Percentiles rank a stretch among this genome's conserved stretches.
Conservation (phyloP, 202 grass and related monocot genomes). For the Carex sylvatica region DNA sequence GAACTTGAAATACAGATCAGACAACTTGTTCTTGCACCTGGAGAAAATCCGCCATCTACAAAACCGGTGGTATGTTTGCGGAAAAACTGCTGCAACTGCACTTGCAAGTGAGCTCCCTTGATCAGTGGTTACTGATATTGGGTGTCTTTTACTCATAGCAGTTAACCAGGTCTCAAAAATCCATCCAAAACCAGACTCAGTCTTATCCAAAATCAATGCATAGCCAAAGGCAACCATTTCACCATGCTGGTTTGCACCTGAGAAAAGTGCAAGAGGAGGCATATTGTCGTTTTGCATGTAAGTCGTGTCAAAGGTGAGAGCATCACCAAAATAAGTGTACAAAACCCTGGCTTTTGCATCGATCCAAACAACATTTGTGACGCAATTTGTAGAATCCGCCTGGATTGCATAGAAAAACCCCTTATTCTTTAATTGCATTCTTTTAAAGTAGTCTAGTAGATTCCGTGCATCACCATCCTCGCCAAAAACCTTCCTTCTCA, state of each 20-base stretch:
- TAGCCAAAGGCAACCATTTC: conserved; percentile 80
- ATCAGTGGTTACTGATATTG: conserved; percentile 80
- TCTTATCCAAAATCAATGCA: conserved; percentile 72
- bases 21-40: conserved; percentile 86
- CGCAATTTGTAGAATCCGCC: conserved; percentile 67
- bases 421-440: conserved; percentile 66
- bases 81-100: conserved; percentile 73
- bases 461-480: conserved; percentile 49
- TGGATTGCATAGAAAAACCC: conserved; percentile 75
- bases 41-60: conserved; percentile 91
- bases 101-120: conserved; percentile 62
- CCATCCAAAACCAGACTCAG: conserved; percentile 69
- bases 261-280: conserved; percentile 77
- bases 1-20: conserved; percentile 60
- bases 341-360: conserved; percentile 85
- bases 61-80: conserved; percentile 70
- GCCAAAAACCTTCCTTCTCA: conserved; percentile 65
- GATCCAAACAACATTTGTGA: conserved; percentile 81
- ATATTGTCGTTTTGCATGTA: conserved; percentile 71
- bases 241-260: conserved; percentile 75
- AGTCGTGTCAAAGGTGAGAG: conserved; percentile 78
- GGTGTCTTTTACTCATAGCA: conserved; percentile 57
- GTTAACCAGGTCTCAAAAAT: conserved; percentile 82
- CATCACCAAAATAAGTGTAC: conserved; percentile 85
- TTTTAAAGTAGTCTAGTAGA: conserved; percentile 70